Conservation (phyloP, 2,329 filamentous ascomycete species). For the Colletotrichum sp. region DNA sequence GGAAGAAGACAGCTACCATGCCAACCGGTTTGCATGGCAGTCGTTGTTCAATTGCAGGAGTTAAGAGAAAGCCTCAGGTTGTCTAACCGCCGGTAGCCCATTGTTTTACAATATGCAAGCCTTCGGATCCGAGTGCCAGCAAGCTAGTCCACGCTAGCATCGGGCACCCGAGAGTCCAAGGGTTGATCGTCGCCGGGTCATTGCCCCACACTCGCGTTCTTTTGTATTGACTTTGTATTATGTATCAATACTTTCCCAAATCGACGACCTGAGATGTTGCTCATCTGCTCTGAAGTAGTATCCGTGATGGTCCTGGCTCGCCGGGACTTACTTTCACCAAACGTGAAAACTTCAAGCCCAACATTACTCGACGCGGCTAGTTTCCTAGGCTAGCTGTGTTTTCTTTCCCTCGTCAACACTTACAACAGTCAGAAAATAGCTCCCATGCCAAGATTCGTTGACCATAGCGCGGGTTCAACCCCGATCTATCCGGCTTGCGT, state of each 20-base stretch:
- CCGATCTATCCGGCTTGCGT: neutral
- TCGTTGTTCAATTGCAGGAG: neutral
- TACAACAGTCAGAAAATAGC: neutral
- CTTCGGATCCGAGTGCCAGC: neutral
- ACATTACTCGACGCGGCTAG: neutral
- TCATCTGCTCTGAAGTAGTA: neutral
- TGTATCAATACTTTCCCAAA: neutral
- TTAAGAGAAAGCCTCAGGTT: neutral
- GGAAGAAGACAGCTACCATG: neutral
- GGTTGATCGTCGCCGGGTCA: neutral
- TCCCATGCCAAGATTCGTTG: neutral
- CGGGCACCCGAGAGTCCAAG: neutral
- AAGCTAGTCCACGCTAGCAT: neutral
- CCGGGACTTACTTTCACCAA: neutral
- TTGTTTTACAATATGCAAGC: neutral
- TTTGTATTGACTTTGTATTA: neutral
- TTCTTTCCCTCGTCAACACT: accelerated
- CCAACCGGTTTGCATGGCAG: neutral
- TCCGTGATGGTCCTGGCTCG: accelerated
- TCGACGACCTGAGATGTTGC: neutral
- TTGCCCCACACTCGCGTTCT: neutral
- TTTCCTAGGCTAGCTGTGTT: neutral
- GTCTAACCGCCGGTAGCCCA: neutral
- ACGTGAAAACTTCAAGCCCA: too few relatives aligned
- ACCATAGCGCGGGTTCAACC: neutral